These are phyloP conservation scores for Endoconidiophora laricicola DNA, from an alignment of 2,329 filamentous ascomycete genomes.

Conservation along the genomic window DNA sequence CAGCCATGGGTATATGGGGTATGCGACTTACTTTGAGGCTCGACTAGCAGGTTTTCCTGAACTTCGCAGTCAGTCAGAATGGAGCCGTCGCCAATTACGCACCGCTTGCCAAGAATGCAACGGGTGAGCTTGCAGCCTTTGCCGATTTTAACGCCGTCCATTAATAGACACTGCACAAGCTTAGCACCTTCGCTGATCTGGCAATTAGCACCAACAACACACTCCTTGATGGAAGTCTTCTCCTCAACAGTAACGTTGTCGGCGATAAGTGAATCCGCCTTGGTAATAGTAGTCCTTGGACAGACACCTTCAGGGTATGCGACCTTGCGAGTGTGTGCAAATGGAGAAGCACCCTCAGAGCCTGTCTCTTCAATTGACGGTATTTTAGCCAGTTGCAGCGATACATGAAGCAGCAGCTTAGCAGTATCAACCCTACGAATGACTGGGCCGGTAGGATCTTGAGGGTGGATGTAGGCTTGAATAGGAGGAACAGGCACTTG, in stretches of 20 bases:
- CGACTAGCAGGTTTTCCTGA: conserved; percentile 74
- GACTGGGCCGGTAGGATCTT: conserved; percentile 36
- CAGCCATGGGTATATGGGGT: not conserved
- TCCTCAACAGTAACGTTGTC: conserved; percentile 83
- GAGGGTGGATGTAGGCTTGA: conserved; percentile 65
- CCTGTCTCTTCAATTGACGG: conserved; percentile 51
- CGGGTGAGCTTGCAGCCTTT: conserved; percentile 72
- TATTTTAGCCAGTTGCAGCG: conserved; percentile 73
- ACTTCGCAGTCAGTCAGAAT: conserved; percentile 83
- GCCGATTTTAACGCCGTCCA: conserved; percentile 80
- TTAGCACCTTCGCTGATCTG: conserved; percentile 76
- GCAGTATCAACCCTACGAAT: conserved; percentile 82
- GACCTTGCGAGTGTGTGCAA: conserved; percentile 64
- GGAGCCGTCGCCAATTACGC: conserved; percentile 65
- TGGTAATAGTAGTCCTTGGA: conserved; percentile 63
- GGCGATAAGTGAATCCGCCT: conserved; percentile 65
- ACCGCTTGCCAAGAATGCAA: conserved; percentile 69
- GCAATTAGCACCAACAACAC: conserved; percentile 73
- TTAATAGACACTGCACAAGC: conserved; percentile 71
- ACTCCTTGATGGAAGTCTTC: conserved; percentile 83
- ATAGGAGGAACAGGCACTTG: conserved; percentile 45
- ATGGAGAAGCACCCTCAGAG: conserved; percentile 43
- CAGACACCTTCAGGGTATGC: conserved; percentile 72
- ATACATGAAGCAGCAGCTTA: conserved; percentile 63
- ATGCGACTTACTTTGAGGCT: conserved; percentile 48